Conservation (phyloP, 1,284 basidiomycete species). For the Puccinia hordei region DNA sequence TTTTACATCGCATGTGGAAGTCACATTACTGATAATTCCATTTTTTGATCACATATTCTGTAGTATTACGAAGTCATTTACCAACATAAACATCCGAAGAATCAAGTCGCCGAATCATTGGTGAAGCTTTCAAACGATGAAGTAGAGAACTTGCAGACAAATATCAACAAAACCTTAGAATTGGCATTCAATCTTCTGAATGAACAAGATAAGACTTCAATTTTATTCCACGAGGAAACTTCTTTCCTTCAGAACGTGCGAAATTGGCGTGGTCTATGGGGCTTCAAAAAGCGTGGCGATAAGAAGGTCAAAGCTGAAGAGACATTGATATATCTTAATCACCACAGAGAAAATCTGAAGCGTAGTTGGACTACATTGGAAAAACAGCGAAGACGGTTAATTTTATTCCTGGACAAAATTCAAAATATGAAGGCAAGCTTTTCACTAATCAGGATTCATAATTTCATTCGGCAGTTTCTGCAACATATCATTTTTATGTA, state of each 20-base stretch:
- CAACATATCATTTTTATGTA: too few species aligned
- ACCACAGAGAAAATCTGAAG: background rate
- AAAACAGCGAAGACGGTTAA: too few species aligned
- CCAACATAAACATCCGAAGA: background rate
- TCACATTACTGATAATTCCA: too few species aligned
- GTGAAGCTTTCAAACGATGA: background rate
- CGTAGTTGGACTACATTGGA: too few species aligned
- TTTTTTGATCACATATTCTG: conserved; percentile 2
- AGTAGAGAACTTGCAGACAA: background rate
- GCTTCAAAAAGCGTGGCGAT: background rate
- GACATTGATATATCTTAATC: background rate
- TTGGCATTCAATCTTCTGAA: too few species aligned
- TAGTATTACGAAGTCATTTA: conserved; percentile 7
- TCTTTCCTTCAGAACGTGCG: background rate
- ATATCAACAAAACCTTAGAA: too few species aligned
- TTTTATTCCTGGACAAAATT: too few species aligned
- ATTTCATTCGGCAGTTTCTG: too few species aligned
- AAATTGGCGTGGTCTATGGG: background rate
- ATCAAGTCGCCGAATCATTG: background rate
- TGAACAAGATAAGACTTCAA: too few species aligned
- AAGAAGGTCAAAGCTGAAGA: background rate
- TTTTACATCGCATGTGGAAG: too few species aligned
- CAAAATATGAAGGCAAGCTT: too few species aligned
- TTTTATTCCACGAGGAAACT: too few species aligned
- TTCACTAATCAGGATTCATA: background rate